Evolutionary conservation across 2,329 filamentous ascomycete species (phyloP), one percentile per base, ranked within the genome.

Genomic region (Talaromyces sp.): DNA sequence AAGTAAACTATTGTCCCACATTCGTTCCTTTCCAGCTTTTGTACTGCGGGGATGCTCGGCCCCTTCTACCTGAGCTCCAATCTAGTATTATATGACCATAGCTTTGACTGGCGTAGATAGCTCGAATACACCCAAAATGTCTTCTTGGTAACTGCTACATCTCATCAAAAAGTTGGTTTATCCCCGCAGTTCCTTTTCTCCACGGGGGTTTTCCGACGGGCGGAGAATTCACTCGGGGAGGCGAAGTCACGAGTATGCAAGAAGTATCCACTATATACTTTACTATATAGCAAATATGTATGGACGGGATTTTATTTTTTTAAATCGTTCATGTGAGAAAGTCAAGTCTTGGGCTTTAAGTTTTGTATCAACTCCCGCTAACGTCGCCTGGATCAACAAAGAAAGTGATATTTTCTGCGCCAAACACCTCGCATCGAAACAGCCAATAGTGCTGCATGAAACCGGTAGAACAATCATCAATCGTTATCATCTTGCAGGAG

Each of bases 401-500:
- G 8, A 35, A 11, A 22, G 9, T 41, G 59, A 22, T 52, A 61
- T 45, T 45, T 31, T 39, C 35, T 35, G 9, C n/a, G 43, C 43
- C 43, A 13, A 39, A 56, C 52, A 39, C 33, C 52, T 56, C 52
- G 10, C 31, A 10, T 15, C 31, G 13, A 52, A 57, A 37, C 35
- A 41, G 22, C 17, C 15, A n/a, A 60, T n/a, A 56, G 10, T 22
- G 11, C 33, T 15, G 13, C 9, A 8, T 31, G 2, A 22, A 25
- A 19, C 9, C 7, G 15, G 22, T 33, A 50, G 25, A 31, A 54
- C 8, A 41, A 31, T 50, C 49, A 43, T 73, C 65, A 73, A 56
- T 76, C 73, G 33, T 67, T 72, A 25, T 79, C 77, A 61, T 78
- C 76, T 56, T 73, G 69, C 19, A 79, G 68, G 37, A 80, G 66